These are phyloP conservation scores for Calonectria multiphialidica DNA, from an alignment of 2,329 filamentous ascomycete species.

Conservation along the genomic window DNA sequence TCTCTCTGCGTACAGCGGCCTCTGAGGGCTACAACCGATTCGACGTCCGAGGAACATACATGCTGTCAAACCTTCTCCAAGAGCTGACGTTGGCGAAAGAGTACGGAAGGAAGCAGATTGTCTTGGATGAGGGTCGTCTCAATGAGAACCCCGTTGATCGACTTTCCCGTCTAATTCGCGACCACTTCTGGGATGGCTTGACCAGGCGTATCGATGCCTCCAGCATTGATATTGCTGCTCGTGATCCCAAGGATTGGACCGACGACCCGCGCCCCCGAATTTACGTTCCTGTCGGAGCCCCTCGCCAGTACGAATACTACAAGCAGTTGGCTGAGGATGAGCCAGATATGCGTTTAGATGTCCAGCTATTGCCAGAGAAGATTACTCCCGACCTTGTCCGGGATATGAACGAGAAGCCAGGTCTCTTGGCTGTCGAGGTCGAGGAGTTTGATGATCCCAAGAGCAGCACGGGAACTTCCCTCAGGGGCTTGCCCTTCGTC, in stretches of 20 bases:
- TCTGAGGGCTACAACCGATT: constrained; percentile 90
- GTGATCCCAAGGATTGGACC: constrained; percentile 96
- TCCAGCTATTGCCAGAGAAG: constrained; percentile 80
- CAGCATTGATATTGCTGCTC: constrained; percentile 86
- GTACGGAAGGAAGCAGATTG: constrained; percentile 88
- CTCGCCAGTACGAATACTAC: constrained; percentile 93
- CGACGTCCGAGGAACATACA: constrained; percentile 95
- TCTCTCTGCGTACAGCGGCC: constrained; percentile 85
- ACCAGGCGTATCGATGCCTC: constrained; percentile 92
- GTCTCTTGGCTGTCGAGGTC: constrained; percentile 91
- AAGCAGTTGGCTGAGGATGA: constrained; percentile 80
- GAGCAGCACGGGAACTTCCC: constrained; percentile 72
- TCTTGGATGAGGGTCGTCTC: constrained; percentile 89
- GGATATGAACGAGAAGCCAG: constrained; percentile 88
- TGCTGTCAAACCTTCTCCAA: constrained; percentile 95
- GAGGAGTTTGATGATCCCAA: constrained; percentile 75
- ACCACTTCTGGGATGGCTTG: constrained; percentile 93
- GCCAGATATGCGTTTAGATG: constrained; percentile 89
- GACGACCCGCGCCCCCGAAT: constrained; percentile 89
- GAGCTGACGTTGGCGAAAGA: constrained; percentile 94
- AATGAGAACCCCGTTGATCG: constrained; percentile 96
- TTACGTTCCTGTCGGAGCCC: constrained; percentile 87
- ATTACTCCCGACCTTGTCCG: constrained; percentile 86
- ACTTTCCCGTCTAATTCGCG: constrained; percentile 85
- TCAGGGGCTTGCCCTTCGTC: constrained; percentile 91